Conservation (phyloP, 192 early-diverging fungal species). For the Backusella sp. region DNA sequence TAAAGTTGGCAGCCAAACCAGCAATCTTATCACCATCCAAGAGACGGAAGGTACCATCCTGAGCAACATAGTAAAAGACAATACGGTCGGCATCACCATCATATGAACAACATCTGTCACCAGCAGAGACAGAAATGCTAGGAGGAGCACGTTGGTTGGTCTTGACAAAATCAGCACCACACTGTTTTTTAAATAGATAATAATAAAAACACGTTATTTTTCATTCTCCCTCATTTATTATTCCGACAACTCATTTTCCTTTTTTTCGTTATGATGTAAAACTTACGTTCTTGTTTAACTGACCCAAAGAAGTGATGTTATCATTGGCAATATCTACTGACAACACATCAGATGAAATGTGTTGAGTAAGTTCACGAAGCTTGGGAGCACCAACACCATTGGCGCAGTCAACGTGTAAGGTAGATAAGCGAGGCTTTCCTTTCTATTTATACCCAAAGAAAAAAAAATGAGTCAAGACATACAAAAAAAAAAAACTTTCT, state of each 20-base stretch:
- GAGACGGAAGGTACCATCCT: constrained; percentile 78
- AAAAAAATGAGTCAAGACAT: neutral
- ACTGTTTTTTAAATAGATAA: constrained; percentile 39
- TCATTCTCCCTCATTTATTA: constrained; percentile 4
- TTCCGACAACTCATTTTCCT: neutral
- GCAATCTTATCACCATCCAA: constrained; percentile 99
- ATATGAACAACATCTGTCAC: constrained; percentile 83
- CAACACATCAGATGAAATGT: constrained; percentile 64
- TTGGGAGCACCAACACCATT: constrained; percentile 97
- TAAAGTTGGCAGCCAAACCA: constrained; percentile 89
- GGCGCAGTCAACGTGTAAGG: constrained; percentile 85
- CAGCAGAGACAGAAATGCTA: constrained; percentile 60
- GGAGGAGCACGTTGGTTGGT: constrained; percentile 77
- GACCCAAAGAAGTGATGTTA: constrained; percentile 64
- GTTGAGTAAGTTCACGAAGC: constrained; percentile 70
- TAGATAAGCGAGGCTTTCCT: constrained; percentile 66
- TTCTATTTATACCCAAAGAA: constrained; percentile 40
- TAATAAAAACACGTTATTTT: neutral
- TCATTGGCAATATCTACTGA: constrained; percentile 72
- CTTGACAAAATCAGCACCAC: constrained; percentile 99
- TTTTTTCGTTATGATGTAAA: neutral
- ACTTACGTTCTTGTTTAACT: constrained; percentile 83
- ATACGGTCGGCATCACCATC: constrained; percentile 99
- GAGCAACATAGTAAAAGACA: constrained; percentile 86
- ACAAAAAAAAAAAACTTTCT: neutral